Evolutionary conservation across 208 protist species (phyloP).

Genomic region (Trypanosoma cruzi): DNA sequence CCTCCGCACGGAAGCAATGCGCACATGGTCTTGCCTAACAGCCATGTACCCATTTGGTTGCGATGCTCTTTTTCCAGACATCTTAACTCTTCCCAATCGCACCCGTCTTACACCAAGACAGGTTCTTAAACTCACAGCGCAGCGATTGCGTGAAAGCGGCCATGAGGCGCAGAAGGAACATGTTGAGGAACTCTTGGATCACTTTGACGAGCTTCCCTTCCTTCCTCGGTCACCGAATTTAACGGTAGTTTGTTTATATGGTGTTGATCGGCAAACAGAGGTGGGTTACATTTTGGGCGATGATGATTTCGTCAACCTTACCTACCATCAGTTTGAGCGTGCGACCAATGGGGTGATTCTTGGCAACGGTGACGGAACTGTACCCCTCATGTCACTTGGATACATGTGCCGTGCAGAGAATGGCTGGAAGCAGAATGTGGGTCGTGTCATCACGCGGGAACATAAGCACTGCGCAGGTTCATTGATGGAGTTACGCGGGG

Average conservation of each 20-base stretch:
- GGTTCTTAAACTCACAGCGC: constrained; percentile 24
- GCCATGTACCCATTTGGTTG: constrained; percentile 77
- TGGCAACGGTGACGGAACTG: constrained; percentile 89
- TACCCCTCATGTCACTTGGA: constrained; percentile 85
- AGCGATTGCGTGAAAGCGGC: constrained; percentile 43
- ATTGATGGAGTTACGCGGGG: constrained; percentile 61
- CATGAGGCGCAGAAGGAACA: constrained; percentile 51
- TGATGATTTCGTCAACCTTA: constrained; percentile 17
- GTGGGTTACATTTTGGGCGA: constrained; percentile 57
- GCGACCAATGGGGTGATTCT: constrained; percentile 69
- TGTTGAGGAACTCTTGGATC: constrained; percentile 30
- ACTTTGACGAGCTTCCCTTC: constrained; percentile 47
- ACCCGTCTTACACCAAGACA: constrained; percentile 38
- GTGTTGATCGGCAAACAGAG: constrained; percentile 81
- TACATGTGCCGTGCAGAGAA: constrained; percentile 92
- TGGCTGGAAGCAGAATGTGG: constrained; percentile 80
- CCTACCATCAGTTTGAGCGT: constrained; percentile 27
- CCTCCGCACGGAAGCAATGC: constrained; percentile 61
- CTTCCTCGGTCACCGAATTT: constrained; percentile 84
- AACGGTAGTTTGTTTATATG: constrained; percentile 91
- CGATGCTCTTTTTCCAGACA: constrained; percentile 42
- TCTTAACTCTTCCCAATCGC: constrained; percentile 59
- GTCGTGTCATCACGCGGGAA: constrained; percentile 85
- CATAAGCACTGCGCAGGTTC: constrained; percentile 63
- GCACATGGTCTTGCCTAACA: constrained; percentile 73